A percentile compares a stretch with the other conserved stretches of the same genome.
These are phyloP conservation scores for Rhodotorula sp. DNA, from an alignment of 1,284 basidiomycete genomes.

Conservation along the genomic window DNA sequence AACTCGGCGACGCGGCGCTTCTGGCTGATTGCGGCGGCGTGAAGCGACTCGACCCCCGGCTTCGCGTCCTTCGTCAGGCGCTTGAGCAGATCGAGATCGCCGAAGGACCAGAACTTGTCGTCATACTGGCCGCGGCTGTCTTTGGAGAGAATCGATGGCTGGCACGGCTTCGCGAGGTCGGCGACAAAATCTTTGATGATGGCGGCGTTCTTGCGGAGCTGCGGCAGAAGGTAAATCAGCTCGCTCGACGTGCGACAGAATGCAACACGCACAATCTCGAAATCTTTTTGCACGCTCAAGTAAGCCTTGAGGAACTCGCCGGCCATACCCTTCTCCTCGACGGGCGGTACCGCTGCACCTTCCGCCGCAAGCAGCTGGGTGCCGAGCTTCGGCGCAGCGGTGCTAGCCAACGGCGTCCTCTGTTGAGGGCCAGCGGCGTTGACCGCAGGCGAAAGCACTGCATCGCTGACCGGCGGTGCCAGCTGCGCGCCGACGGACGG, in stretches of 20 bases:
- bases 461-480: neutral
- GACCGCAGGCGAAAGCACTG: constrained; percentile 14
- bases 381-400: constrained; percentile 27
- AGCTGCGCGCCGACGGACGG: too few relatives aligned
- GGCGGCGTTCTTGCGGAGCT: constrained; percentile 45
- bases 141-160: neutral
- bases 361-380: constrained; percentile 7
- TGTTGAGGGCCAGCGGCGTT: constrained; percentile 23
- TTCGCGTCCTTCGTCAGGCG: constrained; percentile 43
- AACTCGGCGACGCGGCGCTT: constrained; percentile 51
- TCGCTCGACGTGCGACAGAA: constrained; percentile 12
- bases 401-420: constrained; percentile 26
- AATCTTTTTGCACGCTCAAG: constrained; percentile 49
- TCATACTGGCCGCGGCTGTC: constrained; percentile 27
- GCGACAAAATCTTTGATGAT: constrained; percentile 37
- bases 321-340: constrained; percentile 45
- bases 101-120: constrained; percentile 48
- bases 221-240: neutral
- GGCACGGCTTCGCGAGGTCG: constrained; percentile 25
- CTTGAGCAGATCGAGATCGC: constrained; percentile 46
- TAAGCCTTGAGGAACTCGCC: constrained; percentile 47
- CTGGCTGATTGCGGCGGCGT: constrained; percentile 43
- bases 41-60: constrained; percentile 44
- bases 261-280: constrained; percentile 43
- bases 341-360: constrained; percentile 15